Evolutionary conservation across 192 early-diverging fungal genomes (phyloP).

Genomic region (Endogone sp.): DNA sequence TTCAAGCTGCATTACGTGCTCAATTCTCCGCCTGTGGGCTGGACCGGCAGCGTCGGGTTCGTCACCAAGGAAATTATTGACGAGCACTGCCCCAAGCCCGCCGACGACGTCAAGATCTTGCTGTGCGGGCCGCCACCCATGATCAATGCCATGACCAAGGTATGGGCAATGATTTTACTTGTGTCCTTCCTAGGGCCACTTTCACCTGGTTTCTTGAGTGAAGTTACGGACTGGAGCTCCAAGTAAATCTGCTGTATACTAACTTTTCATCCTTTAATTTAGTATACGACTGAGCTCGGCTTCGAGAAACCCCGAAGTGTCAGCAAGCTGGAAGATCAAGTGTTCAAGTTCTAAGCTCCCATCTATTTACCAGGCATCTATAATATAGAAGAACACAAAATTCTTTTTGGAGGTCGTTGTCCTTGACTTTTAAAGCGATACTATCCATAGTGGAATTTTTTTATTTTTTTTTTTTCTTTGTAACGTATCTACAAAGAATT

Average conservation of each 20-base stretch:
- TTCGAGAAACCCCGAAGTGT: conserved; percentile 73
- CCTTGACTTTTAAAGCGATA: too few species aligned
- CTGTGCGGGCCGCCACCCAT: conserved; percentile 92
- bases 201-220: background rate
- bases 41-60: conserved; percentile 85
- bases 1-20: conserved; percentile 82
- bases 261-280: background rate
- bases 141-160: conserved; percentile 74
- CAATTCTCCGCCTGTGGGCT: conserved; percentile 72
- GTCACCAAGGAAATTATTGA: conserved; percentile 81
- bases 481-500: too few species aligned
- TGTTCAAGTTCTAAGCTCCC: conserved; percentile 88
- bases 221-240: background rate
- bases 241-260: background rate
- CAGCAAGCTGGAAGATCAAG: conserved; percentile 79
- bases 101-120: conserved; percentile 80
- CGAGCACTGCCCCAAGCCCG: conserved; percentile 65
- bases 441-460: too few species aligned
- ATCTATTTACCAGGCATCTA: too few species aligned
- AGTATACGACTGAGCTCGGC: conserved; percentile 64
- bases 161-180: background rate
- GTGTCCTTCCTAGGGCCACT: background rate
- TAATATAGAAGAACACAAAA: too few species aligned
- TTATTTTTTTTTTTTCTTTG: too few species aligned
- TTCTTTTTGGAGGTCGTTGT: too few species aligned